phyloP scores from a whole-genome alignment of 441 rosid species.

The Lepidium campestre region DNA sequence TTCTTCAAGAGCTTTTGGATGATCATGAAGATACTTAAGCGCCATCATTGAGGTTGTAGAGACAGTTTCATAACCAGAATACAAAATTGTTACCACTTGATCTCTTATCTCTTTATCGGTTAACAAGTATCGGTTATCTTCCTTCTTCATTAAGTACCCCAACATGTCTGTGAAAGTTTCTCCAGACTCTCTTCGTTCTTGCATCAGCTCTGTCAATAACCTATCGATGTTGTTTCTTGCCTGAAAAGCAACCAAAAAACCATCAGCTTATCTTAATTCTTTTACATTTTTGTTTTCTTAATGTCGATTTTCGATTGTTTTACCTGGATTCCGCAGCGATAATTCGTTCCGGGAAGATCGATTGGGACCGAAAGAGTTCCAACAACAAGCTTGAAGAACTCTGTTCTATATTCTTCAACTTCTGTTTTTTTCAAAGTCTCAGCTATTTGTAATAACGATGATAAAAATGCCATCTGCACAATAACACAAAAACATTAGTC shows the following conservation, averaged over 20 bases:
- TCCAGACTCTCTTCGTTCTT: constrained; percentile 46
- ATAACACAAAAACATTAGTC: constrained; percentile 2
- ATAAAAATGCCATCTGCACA: constrained; percentile 73
- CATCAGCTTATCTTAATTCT: neutral
- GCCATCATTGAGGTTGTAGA: constrained; percentile 96
- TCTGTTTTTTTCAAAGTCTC: constrained; percentile 26
- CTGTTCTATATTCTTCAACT: constrained; percentile 57
- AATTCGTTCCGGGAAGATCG: constrained; percentile 73
- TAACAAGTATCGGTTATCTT: constrained; percentile 40
- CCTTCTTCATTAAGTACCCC: constrained; percentile 58
- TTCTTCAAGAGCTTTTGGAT: constrained; percentile 65
- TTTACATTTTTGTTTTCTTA: neutral
- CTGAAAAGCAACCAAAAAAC: constrained; percentile 32
- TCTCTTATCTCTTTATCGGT: constrained; percentile 73
- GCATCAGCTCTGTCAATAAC: constrained; percentile 49
- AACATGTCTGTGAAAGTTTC: constrained; percentile 64
- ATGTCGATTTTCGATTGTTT: neutral
- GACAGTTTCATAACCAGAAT: constrained; percentile 90
- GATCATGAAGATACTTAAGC: constrained; percentile 81
- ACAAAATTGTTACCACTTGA: constrained; percentile 75
- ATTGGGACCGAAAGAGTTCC: constrained; percentile 83
- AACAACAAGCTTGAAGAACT: constrained; percentile 73
- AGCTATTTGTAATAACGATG: constrained; percentile 71
- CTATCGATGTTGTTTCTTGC: constrained; percentile 65
- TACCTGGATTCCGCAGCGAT: constrained; percentile 67